Evolutionary conservation across 75 land plant species (phyloP), one percentile per base, ranked within the genome.

Genomic region (Ceratopteris richardii): DNA sequence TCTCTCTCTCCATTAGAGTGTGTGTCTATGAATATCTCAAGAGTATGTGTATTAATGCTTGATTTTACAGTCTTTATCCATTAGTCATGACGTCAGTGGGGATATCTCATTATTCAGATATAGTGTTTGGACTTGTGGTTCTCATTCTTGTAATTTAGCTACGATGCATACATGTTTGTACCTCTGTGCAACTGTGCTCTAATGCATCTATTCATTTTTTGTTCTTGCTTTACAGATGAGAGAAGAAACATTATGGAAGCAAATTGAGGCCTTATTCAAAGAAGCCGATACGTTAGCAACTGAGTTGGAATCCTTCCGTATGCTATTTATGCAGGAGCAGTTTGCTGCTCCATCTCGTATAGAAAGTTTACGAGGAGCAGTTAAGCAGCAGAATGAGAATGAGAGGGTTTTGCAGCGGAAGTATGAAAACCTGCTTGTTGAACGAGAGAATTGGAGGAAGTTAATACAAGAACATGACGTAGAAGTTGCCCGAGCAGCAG

Each of bases 241-340:
- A 44, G 81, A 80, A 51, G 80, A 67, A 23, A 77, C 73, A 23
- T 71, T 93, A 29, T 78, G 87, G 87, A 50, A 74, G 23, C 87
- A 85, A 57, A 76, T 93, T 13, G 87, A 93, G 51, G 65, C 77
- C 36, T 74, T 80, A 6, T 77, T 72, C 66, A 93, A 93, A 68
- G 85, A 82, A 66, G 80, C 80, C 57, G 90, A 82, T 21, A 88
- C 89, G 22, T 76, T 88, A 41, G 82, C 70, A 30, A 93, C 87
- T 17, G 98, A 93, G 63, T 74, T 89, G 10, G 91, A 93, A 57
- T 89, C 96, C 47, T 93, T 88, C 52, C 65, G 66, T 60, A 74
- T 74, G 39, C 68, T 89, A 31, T 90, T 89, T 51, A 78, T 71
- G 64, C 98, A 88, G 57, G 98, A 93, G 67, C 66, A 78, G 30